Evolutionary conservation across 208 protist species (phyloP).

Genomic region (Leishmania major): DNA sequence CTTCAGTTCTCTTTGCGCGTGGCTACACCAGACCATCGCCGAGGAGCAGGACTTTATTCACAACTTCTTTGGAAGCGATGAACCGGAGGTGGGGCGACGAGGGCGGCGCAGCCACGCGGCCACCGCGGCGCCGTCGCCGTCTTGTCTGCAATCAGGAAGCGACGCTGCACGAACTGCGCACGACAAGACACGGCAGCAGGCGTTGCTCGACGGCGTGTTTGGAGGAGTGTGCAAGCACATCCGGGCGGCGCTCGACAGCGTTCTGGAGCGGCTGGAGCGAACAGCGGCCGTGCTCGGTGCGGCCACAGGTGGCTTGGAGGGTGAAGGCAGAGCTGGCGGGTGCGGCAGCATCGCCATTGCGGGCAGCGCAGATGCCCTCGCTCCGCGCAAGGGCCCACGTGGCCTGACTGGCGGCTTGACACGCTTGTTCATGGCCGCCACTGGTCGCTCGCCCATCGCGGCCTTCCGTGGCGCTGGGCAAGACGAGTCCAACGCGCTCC

Average conservation of each 20-base stretch:
- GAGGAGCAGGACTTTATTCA: conserved; percentile 81
- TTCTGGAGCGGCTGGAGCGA: conserved; percentile 62
- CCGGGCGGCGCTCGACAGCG: conserved; percentile 53
- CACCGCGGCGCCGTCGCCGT: background rate
- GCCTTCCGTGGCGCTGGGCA: conserved; percentile 5
- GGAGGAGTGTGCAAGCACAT: conserved; percentile 75
- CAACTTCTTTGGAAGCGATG: conserved; percentile 43
- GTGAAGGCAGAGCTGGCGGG: background rate
- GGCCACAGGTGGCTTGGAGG: background rate
- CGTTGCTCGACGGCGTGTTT: conserved; percentile 65
- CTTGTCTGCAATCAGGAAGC: background rate
- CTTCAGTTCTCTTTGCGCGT: conserved; percentile 84
- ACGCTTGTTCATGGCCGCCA: conserved; percentile 45
- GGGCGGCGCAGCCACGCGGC: background rate
- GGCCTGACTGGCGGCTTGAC: conserved; percentile 46
- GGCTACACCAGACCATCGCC: conserved; percentile 83
- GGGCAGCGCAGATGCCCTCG: background rate
- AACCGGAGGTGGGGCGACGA: background rate
- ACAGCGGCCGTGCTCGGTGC: conserved; percentile 27
- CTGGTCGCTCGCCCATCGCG: conserved; percentile 24
- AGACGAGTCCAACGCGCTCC: conserved; percentile 17
- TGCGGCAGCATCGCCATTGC: background rate
- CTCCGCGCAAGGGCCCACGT: conserved; percentile 29
- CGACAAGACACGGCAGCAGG: conserved; percentile 20
- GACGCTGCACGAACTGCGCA: conserved; percentile 11